Conservation (phyloP, 345 rosid species). For the Ceriops zippeliana region DNA sequence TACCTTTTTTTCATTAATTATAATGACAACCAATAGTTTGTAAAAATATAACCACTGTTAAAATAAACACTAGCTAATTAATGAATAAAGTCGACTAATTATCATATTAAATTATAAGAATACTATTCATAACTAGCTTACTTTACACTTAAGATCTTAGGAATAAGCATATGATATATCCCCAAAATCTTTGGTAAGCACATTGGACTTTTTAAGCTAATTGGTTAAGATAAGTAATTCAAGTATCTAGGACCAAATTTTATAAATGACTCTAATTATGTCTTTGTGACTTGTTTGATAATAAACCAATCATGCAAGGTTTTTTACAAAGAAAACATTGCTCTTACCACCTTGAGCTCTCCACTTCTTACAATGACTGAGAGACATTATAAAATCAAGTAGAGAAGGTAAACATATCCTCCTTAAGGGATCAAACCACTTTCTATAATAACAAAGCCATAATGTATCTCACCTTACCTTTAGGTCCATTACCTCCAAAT, state of each 20-base stretch:
- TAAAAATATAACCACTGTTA: background rate
- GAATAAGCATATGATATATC: conserved; percentile 73
- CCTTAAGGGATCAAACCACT: conserved; percentile 77
- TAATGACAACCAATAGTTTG: too few species aligned
- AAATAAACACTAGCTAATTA: background rate
- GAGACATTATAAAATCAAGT: conserved; percentile 78
- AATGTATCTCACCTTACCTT: conserved; percentile 63
- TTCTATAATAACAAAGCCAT: conserved; percentile 80
- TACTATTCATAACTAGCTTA: background rate
- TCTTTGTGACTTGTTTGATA: conserved; percentile 91
- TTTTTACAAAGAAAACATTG: conserved; percentile 92
- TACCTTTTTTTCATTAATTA: background rate
- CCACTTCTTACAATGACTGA: conserved; percentile 98
- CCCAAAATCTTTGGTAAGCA: conserved; percentile 96
- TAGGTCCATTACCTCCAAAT: conserved; percentile 63
- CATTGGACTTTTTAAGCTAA: conserved; percentile 47
- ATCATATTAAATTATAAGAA: conserved; percentile 6
- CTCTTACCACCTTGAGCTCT: conserved; percentile 99
- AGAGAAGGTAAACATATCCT: conserved; percentile 79
- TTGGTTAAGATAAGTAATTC: too few species aligned
- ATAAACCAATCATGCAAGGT: conserved; percentile 91
- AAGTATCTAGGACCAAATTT: conserved; percentile 84
- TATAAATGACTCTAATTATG: conserved; percentile 90
- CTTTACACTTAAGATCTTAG: conserved; percentile 7
- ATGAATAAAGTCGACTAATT: background rate